Conservation (phyloP, 257 asterid genomes). For the Forsythia suspensa region DNA sequence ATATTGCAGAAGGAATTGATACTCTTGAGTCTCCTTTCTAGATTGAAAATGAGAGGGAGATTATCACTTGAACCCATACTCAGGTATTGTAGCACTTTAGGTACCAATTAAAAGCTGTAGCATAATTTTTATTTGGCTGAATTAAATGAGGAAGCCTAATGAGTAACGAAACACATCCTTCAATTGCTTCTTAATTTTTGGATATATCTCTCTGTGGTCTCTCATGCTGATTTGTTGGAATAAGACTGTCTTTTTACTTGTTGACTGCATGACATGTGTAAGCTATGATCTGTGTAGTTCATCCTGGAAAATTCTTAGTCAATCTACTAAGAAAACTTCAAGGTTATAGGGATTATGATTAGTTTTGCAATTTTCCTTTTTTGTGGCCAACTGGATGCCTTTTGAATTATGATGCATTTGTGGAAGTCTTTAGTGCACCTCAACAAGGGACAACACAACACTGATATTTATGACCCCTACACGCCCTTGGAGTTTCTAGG, state of each 20-base stretch:
- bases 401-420: neutral
- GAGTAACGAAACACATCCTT: neutral
- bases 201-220: neutral
- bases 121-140: too few species aligned
- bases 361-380: neutral
- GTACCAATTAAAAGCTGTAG: neutral
- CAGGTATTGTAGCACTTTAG: constrained; percentile 41
- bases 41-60: constrained; percentile 70
- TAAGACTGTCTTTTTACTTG: neutral
- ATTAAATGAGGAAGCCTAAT: neutral
- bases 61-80: constrained; percentile 80
- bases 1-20: constrained; percentile 78
- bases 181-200: neutral
- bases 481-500: neutral
- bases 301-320: neutral
- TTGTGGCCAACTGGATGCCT: neutral
- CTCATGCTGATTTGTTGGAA: neutral
- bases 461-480: neutral
- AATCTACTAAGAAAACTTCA: neutral
- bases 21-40: constrained; percentile 53
- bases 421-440: neutral
- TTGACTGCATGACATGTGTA: neutral
- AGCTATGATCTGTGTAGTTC: neutral
- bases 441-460: neutral
- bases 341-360: neutral